These are phyloP conservation scores for Malus fusca DNA, from an alignment of 306 rosid genomes.

Conservation along the genomic window DNA sequence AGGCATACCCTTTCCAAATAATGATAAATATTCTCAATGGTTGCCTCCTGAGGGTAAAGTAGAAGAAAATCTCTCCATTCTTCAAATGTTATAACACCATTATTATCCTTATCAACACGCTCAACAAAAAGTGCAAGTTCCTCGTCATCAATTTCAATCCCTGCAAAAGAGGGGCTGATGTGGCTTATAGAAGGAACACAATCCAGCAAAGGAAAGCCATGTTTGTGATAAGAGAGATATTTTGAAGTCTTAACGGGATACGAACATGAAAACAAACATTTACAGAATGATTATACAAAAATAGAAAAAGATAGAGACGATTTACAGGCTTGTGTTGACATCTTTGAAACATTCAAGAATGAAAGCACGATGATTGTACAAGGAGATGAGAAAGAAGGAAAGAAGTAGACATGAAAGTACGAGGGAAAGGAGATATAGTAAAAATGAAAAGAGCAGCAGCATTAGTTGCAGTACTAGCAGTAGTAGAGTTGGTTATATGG, in stretches of 20 bases:
- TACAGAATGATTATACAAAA: not conserved
- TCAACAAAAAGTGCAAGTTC: slow-evolving; percentile 89
- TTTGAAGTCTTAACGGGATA: not conserved
- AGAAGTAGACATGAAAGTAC: not conserved
- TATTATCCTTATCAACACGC: slow-evolving; percentile 80
- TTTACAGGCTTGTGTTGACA: not conserved
- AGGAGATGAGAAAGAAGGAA: not conserved
- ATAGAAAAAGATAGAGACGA: not conserved
- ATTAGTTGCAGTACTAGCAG: not conserved
- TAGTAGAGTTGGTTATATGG: not conserved
- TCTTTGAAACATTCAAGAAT: not conserved
- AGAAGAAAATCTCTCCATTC: slow-evolving; percentile 94
- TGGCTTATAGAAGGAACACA: slow-evolving; percentile 47
- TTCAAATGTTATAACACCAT: slow-evolving; percentile 81
- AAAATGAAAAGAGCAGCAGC: not conserved
- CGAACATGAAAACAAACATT: not conserved
- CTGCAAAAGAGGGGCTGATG: slow-evolving; percentile 48
- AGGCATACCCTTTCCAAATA: slow-evolving; percentile 78
- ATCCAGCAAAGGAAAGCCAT: not conserved
- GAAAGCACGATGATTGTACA: not conserved
- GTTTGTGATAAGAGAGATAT: not conserved
- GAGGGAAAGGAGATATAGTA: not conserved
- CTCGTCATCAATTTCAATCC: slow-evolving; percentile 76
- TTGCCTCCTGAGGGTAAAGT: slow-evolving; percentile 83
- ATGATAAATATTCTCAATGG: slow-evolving; percentile 84